A percentile compares a stretch with the other conserved stretches of the same genome.
Evolutionary conservation across 257 asterid species (phyloP).

Genomic region (Solanum virginianum): DNA sequence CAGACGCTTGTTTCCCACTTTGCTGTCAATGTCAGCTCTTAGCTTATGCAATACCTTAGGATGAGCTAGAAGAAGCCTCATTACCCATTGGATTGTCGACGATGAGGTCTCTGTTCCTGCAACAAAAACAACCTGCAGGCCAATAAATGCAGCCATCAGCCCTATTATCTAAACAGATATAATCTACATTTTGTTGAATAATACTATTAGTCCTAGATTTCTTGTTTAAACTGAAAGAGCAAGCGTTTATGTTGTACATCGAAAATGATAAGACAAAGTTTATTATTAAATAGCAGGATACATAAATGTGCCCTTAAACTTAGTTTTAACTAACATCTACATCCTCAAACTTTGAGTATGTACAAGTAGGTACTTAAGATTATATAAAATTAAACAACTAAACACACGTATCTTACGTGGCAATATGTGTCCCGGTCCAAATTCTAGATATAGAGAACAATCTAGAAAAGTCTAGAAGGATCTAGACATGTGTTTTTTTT

Average conservation of each 20-base stretch:
- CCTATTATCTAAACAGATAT: neutral
- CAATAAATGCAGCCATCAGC: too few species aligned
- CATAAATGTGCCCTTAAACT: too few species aligned
- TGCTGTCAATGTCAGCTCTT: slow-evolving; percentile 31
- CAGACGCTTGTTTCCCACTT: slow-evolving; percentile 23
- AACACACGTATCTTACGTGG: too few species aligned
- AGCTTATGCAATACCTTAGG: slow-evolving; percentile 20
- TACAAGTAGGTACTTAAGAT: too few species aligned
- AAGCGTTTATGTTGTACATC: neutral
- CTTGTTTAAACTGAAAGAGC: neutral
- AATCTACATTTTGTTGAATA: neutral
- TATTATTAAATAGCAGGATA: neutral
- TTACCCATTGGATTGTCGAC: slow-evolving; percentile 25
- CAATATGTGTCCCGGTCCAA: too few species aligned
- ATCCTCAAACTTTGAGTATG: too few species aligned
- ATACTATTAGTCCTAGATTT: neutral
- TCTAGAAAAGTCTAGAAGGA: too few species aligned
- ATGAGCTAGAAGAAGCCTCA: slow-evolving; percentile 29
- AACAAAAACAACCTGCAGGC: slow-evolving; percentile 22
- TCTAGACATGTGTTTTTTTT: too few species aligned
- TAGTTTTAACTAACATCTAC: too few species aligned
- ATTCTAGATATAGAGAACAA: too few species aligned
- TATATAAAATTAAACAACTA: too few species aligned
- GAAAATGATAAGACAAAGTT: neutral
- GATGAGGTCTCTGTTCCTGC: slow-evolving; percentile 48